Base-by-base conservation (phyloP, 1,284 basidiomycete species). In the Cutaneotrichosporon cavernicola region DNA sequence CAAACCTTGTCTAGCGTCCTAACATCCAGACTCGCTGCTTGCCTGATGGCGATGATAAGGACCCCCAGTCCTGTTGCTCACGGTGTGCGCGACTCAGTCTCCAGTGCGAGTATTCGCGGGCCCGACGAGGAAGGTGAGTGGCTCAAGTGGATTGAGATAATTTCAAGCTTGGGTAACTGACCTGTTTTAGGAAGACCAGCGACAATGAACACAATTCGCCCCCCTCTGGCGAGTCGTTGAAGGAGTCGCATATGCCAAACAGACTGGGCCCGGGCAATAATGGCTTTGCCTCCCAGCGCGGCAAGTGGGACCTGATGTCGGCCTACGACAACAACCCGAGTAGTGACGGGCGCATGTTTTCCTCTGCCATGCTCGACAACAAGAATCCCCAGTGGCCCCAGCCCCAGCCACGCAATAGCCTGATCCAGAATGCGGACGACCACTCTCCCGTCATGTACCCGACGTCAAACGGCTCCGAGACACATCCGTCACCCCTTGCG, bases 1-100 rank as follows among this genome's bases (percentile, higher is more conserved):
- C 52, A 5, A 43, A 13, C 14, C 40, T 52, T 16, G 30, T 52
- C 52, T 7, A 32, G 31, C 31, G 9, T 31, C 13, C 52, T 55
- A 36, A 55, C 18, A 9, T 38, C 14, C 58, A 65, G 65, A 65
- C 65, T 2, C 58, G 65, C 10, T 65, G 65, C 50, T 47, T 65
- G 22, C 65, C 65, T 14, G 65, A 65, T 36, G 59, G 66, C 14
- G 66, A 67, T 18, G 43, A 67, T 55, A 53, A 47, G 18, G 58
- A 67, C 21, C 66, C 66, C 26, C 58, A 38, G 9, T 32, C 66
- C 9, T 58, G 59, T 1, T 67, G 66, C 47, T 67, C 66, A n/a
- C 53, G 66, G 4, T 67, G 66, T 16, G 66, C 66, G 2, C 61
- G 66, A 2, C 66, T 67, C 47, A 52, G 58, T 16, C 56, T 67